Conservation (phyloP, 2,329 filamentous ascomycete species). For the Diplodia sapinea region DNA sequence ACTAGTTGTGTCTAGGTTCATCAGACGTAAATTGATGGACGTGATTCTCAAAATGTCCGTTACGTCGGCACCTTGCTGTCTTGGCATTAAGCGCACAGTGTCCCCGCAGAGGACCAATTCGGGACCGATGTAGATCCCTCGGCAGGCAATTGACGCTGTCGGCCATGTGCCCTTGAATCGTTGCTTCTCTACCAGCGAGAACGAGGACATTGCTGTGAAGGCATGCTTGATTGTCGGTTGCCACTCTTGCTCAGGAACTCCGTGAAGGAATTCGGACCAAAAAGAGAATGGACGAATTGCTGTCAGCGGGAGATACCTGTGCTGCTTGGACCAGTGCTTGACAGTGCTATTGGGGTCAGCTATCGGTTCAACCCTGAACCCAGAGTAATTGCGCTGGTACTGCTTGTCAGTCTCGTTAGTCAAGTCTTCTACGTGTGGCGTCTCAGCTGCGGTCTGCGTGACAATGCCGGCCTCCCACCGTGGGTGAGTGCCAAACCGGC, state of each 20-base stretch:
- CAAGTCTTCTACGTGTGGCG: conserved; percentile 54
- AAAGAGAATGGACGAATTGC: conserved; percentile 61
- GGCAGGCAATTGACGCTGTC: conserved; percentile 57
- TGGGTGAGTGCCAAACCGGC: conserved; percentile 48
- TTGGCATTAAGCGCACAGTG: conserved; percentile 55
- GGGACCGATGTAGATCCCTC: conserved; percentile 62
- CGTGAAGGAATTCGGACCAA: conserved; percentile 58
- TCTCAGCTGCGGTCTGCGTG: conserved; percentile 56
- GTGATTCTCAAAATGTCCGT: conserved; percentile 62
- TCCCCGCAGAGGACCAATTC: conserved; percentile 63
- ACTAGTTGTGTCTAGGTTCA: conserved; percentile 55
- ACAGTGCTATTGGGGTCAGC: conserved; percentile 57
- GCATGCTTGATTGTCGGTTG: conserved; percentile 63
- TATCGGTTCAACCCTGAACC: conserved; percentile 64
- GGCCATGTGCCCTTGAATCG: conserved; percentile 63
- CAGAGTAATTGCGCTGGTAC: conserved; percentile 56
- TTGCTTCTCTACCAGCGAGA: conserved; percentile 60
- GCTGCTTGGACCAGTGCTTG: conserved; percentile 60
- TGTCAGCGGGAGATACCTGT: conserved; percentile 61
- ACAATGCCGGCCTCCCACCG: conserved; percentile 64
- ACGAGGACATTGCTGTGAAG: conserved; percentile 58
- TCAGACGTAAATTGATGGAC: conserved; percentile 58
- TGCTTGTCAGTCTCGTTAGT: conserved; percentile 48
- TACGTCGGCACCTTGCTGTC: conserved; percentile 39
- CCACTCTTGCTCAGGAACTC: conserved; percentile 49